Percentiles rank a stretch among this genome's conserved stretches.
These are phyloP conservation scores for Malus domestica DNA, from an alignment of 306 rosid species.

Conservation along the genomic window DNA sequence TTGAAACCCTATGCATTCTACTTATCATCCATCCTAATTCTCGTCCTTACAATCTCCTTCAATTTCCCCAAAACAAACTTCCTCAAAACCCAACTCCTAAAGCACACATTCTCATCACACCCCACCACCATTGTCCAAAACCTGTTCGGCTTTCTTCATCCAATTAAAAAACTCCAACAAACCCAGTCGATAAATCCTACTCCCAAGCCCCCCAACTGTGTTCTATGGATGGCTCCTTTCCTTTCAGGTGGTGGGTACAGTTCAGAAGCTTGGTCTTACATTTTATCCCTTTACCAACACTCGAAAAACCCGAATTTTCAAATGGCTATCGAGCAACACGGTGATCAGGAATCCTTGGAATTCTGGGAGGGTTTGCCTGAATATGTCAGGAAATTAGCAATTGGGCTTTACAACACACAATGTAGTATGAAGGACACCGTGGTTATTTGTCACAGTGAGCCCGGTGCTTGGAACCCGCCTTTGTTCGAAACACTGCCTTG, in stretches of 20 bases:
- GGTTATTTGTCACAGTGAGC: slow-evolving; percentile 82
- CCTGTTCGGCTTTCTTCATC: slow-evolving; percentile 19
- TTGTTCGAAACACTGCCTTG: slow-evolving; percentile 61
- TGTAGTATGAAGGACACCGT: slow-evolving; percentile 58
- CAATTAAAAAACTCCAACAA: slow-evolving; percentile 20
- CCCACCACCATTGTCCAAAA: slow-evolving; percentile 21
- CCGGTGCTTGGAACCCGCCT: slow-evolving; percentile 89
- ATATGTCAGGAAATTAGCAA: slow-evolving; percentile 34
- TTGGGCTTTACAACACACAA: slow-evolving; percentile 41
- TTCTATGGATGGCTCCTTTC: slow-evolving; percentile 87
- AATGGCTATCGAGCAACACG: slow-evolving; percentile 63
- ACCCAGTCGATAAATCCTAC: slow-evolving; percentile 1
- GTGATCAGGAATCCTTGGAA: slow-evolving; percentile 56
- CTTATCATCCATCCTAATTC: slow-evolving; percentile 37
- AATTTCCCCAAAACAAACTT: slow-evolving; percentile 35
- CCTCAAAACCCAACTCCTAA: slow-evolving; percentile 37
- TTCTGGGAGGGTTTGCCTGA: slow-evolving; percentile 73
- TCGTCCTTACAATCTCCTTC: slow-evolving; percentile 40
- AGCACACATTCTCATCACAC: slow-evolving; percentile 21
- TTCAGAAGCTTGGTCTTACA: slow-evolving; percentile 79
- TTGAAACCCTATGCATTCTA: slow-evolving; percentile 24
- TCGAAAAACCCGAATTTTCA: slow-evolving; percentile 34
- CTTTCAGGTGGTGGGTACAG: slow-evolving; percentile 90
- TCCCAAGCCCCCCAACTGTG: slow-evolving; percentile 32
- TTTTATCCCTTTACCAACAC: slow-evolving; percentile 47